Percentiles rank a stretch among this genome's conserved stretches.
These are phyloP conservation scores for Glycine soja DNA, from an alignment of 306 rosid species.

Conservation along the genomic window DNA sequence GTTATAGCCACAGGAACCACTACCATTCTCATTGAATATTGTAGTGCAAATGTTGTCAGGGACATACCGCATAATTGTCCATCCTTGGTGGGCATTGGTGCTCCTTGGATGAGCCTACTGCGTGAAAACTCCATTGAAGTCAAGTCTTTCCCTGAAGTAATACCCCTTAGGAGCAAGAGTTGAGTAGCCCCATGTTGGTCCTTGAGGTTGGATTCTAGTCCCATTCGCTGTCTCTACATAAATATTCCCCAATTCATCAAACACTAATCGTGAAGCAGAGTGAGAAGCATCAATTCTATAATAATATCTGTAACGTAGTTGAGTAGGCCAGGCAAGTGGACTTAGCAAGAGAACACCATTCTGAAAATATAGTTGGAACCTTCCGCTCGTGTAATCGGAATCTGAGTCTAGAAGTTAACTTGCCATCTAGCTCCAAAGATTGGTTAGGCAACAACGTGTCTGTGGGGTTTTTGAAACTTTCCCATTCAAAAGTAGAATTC, in stretches of 20 bases:
- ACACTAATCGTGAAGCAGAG: constrained; percentile 39
- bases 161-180: neutral
- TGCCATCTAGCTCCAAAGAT: neutral
- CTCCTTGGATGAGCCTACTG: constrained; percentile 59
- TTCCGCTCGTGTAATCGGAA: constrained; percentile 61
- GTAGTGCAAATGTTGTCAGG: constrained; percentile 44
- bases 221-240: constrained; percentile 40
- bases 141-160: constrained; percentile 69
- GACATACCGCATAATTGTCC: constrained; percentile 40
- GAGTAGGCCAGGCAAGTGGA: constrained; percentile 51
- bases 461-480: constrained; percentile 61
- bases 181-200: neutral
- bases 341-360: constrained; percentile 44
- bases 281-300: neutral
- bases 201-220: neutral
- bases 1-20: constrained; percentile 55
- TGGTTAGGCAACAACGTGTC: constrained; percentile 71
- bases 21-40: constrained; percentile 15
- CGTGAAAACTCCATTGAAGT: constrained; percentile 66
- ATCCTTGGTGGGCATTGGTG: constrained; percentile 4
- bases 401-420: constrained; percentile 45
- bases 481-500: constrained; percentile 47
- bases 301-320: constrained; percentile 38
- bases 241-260: constrained; percentile 52
- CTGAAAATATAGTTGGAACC: constrained; percentile 51